Conservation (phyloP, 345 rosid species). For the Syzygium jambos region DNA sequence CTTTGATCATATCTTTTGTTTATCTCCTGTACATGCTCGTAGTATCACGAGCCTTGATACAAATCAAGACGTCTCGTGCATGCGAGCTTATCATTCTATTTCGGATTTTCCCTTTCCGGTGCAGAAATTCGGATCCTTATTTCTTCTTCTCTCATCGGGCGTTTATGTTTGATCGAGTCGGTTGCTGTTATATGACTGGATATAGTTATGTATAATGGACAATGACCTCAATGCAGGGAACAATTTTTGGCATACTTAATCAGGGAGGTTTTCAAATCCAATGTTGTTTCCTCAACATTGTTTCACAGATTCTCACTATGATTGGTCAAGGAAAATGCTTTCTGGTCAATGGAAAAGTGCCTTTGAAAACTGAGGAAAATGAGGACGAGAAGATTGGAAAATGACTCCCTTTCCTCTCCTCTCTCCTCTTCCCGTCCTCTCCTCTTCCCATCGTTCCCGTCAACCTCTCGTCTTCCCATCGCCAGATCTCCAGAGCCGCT, state of each 20-base stretch:
- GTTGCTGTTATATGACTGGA: neutral
- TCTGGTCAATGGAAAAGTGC: too few species aligned
- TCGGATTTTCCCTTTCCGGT: neutral
- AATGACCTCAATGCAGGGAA: neutral
- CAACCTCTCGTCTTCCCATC: too few species aligned
- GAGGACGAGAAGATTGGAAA: too few species aligned
- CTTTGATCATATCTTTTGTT: neutral
- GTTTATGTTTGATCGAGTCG: constrained; percentile 51
- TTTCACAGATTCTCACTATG: too few species aligned
- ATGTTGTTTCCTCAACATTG: neutral
- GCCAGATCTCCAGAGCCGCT: too few species aligned
- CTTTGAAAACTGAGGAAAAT: too few species aligned
- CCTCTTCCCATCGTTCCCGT: too few species aligned
- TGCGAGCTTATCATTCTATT: neutral
- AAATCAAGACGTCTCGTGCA: neutral
- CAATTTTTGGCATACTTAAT: neutral
- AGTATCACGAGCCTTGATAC: neutral
- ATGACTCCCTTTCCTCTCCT: too few species aligned
- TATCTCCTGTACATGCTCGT: neutral
- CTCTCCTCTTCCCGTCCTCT: too few species aligned
- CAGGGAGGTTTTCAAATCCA: neutral
- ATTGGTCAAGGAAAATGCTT: too few species aligned
- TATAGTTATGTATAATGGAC: neutral
- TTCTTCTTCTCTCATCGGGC: constrained; percentile 80
- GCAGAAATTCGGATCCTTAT: constrained; percentile 96